Base-by-base conservation (phyloP, 2,329 filamentous ascomycete genomes). In the Botrytis aclada region DNA sequence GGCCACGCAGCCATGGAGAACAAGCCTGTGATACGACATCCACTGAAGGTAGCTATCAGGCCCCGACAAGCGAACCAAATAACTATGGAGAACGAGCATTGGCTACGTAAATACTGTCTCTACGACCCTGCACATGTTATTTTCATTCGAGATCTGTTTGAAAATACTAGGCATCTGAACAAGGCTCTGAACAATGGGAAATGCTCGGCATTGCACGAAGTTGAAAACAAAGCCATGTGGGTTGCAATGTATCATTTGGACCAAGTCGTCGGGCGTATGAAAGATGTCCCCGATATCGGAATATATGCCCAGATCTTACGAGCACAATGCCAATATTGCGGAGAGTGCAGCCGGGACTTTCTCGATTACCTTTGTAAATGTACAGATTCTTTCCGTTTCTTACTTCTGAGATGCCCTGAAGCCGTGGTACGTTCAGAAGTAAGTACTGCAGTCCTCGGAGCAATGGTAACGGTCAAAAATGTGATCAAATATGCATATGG, bases 71-170 rank as follows among this genome's bases (percentile, higher is more conserved):
- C 86, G 62, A 83, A 87, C n/a, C 85, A 89, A 72, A 93, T 97
- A 72, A 84, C 87, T 18, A 83, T 85, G 73, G 90, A 95, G 69
- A 98, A 98, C 77, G 89, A 92, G 74, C 77, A 88, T 2, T 87
- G 93, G 37, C 85, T 97, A 64, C 89, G 92, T 70, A 89, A 92
- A 29, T 94, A 97, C 79, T 95, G 92, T 80, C 85, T 97, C 37
- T 93, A 92, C 78, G 94, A 97, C 78, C 88, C 88, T 2, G 86
- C 86, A 45, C 93, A 97, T 78, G 85, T 89, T 2, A 82, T 83
- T 2, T 93, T 97, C 76, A 86, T 94, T 25, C 84, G 86, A 51
- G 85, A 86, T 71, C 84, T 93, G 54, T 85, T 96, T 43, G 82
- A 84, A 12, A 86, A 88, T 56, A 83, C 90, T 67, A 88, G 85